Conservation (phyloP, 345 rosid genomes). For the Cardamine occulta region DNA sequence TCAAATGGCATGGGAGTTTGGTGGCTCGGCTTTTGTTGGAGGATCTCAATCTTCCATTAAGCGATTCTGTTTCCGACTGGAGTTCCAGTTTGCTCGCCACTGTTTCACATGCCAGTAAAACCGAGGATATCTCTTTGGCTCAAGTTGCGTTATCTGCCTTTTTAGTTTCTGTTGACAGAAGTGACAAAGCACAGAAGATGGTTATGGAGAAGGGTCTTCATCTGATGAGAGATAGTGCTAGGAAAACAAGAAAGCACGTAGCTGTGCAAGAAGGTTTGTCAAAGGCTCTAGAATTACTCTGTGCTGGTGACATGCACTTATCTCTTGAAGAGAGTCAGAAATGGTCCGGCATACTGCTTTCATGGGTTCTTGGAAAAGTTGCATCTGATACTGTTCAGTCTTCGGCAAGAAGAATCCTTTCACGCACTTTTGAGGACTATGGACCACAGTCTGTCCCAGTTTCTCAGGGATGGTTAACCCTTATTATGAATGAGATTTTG, state of each 20-base stretch:
- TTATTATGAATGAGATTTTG: constrained; percentile 67
- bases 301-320: constrained; percentile 62
- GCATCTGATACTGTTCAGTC: constrained; percentile 64
- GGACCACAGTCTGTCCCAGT: constrained; percentile 77
- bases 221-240: constrained; percentile 78
- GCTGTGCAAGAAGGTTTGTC: constrained; percentile 86
- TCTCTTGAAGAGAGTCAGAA: constrained; percentile 91
- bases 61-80: constrained; percentile 90
- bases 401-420: constrained; percentile 79
- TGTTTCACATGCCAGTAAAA: constrained; percentile 73
- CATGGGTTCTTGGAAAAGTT: constrained; percentile 73
- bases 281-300: constrained; percentile 80
- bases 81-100: constrained; percentile 87
- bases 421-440: constrained; percentile 77
- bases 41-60: constrained; percentile 79
- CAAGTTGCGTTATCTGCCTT: constrained; percentile 85
- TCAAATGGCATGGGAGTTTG: constrained; percentile 98
- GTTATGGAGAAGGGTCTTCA: constrained; percentile 87
- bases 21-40: constrained; percentile 85
- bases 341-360: constrained; percentile 85
- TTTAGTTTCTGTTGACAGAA: constrained; percentile 84
- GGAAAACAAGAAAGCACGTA: constrained; percentile 66
- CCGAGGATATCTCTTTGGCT: constrained; percentile 83
- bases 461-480: constrained; percentile 96
- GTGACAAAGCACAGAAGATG: constrained; percentile 61